A percentile compares a stretch with the other conserved stretches of the same genome.
Conservation (phyloP, 495 filamentous ascomycete species). For the Lepidopterella palustris region DNA sequence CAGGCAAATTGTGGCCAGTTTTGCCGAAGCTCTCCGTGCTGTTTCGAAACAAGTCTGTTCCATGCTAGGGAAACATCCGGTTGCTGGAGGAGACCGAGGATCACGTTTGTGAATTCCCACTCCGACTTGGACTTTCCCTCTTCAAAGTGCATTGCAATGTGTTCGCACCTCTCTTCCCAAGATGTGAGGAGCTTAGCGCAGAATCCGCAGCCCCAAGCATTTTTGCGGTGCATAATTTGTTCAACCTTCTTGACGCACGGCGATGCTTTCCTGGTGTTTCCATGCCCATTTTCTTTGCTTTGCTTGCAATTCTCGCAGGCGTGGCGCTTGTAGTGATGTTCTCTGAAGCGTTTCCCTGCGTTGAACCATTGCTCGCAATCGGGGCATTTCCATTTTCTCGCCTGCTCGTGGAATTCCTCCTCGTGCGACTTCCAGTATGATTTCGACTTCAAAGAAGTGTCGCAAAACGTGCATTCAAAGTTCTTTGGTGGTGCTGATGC, state of each 20-base stretch:
- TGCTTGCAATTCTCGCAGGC: conserved; percentile 28
- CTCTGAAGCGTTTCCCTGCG: conserved; percentile 26
- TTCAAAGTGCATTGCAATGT: conserved; percentile 30
- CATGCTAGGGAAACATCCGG: conserved; percentile 21
- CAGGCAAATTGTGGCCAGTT: conserved; percentile 25
- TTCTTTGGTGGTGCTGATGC: conserved; percentile 21
- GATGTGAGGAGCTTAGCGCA: conserved; percentile 18
- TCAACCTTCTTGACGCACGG: conserved; percentile 26
- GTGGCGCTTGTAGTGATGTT: conserved; percentile 29
- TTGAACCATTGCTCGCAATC: conserved; percentile 30
- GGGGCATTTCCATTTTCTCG: conserved; percentile 26
- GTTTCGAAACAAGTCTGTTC: conserved; percentile 13
- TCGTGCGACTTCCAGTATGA: conserved; percentile 33
- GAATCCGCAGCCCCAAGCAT: conserved; percentile 33
- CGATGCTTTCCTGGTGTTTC: conserved; percentile 25
- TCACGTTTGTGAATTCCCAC: conserved; percentile 31
- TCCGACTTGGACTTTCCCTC: conserved; percentile 22
- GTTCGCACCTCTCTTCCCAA: conserved; percentile 31
- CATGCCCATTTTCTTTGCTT: conserved; percentile 20
- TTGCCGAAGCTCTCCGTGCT: conserved; percentile 17
- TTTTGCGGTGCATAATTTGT: conserved; percentile 26
- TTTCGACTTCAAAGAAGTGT: conserved; percentile 27
- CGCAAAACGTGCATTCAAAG: conserved; percentile 29
- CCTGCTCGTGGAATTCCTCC: conserved; percentile 29
- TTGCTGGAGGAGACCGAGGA: conserved; percentile 26